Evolutionary conservation across 352 stramenopile species (phyloP), one percentile per base, ranked within the genome.

Genomic region (Phytophthora aleatoria): DNA sequence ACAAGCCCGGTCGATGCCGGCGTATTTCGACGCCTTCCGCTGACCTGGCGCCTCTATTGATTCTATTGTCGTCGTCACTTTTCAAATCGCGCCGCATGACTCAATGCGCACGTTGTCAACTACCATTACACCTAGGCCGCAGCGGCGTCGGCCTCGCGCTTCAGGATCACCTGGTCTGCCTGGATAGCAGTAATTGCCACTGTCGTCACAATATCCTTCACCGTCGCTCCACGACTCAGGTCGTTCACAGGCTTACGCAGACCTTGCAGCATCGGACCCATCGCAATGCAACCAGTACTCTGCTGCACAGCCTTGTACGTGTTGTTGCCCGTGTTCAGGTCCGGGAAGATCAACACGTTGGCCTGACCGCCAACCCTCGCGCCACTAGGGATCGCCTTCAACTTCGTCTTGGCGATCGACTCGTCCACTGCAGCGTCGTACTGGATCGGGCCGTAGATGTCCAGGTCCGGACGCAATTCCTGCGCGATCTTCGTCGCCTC

Each of bases 141-240:
- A 57, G 33, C 57, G 9, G 54, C 49, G 7, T 50, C 26, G 2
- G 59, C 54, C 27, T 75, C 57, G 2, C 67, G 67, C 42, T 80
- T 80, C 43, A 52, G 35, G 27, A 81, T 77, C 51, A 81, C 77
- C 52, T 93, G 82, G 50, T 92, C 79, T 13, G 85, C 87, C 71
- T 97, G 89, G 52, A 96, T 93, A 12, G 86, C 83, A 16, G 89
- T 97, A 64, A 96, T 88, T 27, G 86, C 90, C 52, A 95, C 80
- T 7, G 91, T 97, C 51, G 90, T 95, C 30, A 97, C 85, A 50
- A 97, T 97, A 60, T 97, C 91, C 57, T 94, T 94, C 38, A 96
- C 89, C 5, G 81, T 93, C 5, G 87, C 85, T 15, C 89, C 89
- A n/a, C 89, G 86, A 50, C 83, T 94, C 44, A 97, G 47, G 68